phyloP scores from a whole-genome alignment of 805 yeast genomes.

The Gaillardinia entomophila region DNA sequence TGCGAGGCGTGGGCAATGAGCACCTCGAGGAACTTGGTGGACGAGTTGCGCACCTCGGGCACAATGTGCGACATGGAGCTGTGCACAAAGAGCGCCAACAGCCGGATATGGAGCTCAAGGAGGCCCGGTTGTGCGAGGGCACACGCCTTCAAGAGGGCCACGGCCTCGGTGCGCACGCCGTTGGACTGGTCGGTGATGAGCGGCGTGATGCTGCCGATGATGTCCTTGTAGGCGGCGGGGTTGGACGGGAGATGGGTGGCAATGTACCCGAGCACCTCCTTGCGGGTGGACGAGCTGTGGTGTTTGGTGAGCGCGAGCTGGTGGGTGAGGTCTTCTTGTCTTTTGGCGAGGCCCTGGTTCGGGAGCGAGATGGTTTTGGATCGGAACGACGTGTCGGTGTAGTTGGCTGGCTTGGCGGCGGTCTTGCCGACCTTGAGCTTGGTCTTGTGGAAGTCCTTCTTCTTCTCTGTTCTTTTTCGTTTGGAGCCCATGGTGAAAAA shows the following conservation, averaged over 20 bases:
- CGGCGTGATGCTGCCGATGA: slow-evolving; percentile 55
- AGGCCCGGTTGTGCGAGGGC: slow-evolving; percentile 48
- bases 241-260: slow-evolving; percentile 47
- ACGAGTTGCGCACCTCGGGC: slow-evolving; percentile 68
- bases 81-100: slow-evolving; percentile 66
- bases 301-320: slow-evolving; percentile 69
- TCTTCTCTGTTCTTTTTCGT: slow-evolving; percentile 57
- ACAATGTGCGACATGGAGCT: slow-evolving; percentile 93
- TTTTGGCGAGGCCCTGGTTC: slow-evolving; percentile 31
- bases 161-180: slow-evolving; percentile 56
- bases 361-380: slow-evolving; percentile 55
- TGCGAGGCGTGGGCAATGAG: slow-evolving; percentile 51
- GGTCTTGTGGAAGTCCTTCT: slow-evolving; percentile 68
- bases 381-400: slow-evolving; percentile 80
- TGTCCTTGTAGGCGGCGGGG: slow-evolving; percentile 49
- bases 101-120: slow-evolving; percentile 54
- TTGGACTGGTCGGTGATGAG: slow-evolving; percentile 61
- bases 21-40: slow-evolving; percentile 60
- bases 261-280: slow-evolving; percentile 58
- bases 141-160: slow-evolving; percentile 42
- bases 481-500: slow-evolving; percentile 34
- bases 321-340: slow-evolving; percentile 47
- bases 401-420: slow-evolving; percentile 62
- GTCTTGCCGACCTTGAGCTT: slow-evolving; percentile 88
- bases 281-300: slow-evolving; percentile 64